phyloP scores from a whole-genome alignment of 108 stramenopile species.

The Discostella pseudostelligera region DNA sequence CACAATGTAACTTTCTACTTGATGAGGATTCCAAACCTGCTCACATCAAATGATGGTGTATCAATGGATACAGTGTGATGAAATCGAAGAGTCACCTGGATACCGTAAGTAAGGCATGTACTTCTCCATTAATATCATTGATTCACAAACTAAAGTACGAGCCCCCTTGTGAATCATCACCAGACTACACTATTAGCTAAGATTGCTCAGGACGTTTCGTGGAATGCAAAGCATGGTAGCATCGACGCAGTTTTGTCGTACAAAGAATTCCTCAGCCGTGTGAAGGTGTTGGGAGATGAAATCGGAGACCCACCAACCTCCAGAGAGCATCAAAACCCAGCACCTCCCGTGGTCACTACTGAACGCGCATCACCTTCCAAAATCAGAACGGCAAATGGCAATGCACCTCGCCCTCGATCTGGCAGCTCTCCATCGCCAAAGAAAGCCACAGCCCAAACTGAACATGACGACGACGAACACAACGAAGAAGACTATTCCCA shows the following conservation, averaged over 20 bases:
- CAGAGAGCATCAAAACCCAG: slow-evolving; percentile 42
- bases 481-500: slow-evolving; percentile 9
- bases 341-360: slow-evolving; percentile 37
- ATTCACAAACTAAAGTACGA: no score
- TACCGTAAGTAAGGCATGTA: no score
- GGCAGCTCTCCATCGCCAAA: not conserved
- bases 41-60: no score
- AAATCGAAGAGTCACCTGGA: slow-evolving; percentile 39
- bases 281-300: slow-evolving; percentile 35
- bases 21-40: not conserved
- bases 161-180: slow-evolving; percentile 24
- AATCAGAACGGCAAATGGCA: slow-evolving; percentile 4
- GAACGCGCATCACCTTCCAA: slow-evolving; percentile 9
- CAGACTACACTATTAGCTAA: slow-evolving; percentile 36
- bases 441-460: not conserved
- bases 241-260: slow-evolving; percentile 38
- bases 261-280: slow-evolving; percentile 34
- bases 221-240: slow-evolving; percentile 50
- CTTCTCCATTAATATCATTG: no score
- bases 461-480: slow-evolving; percentile 2
- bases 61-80: slow-evolving; percentile 35
- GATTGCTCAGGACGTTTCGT: slow-evolving; percentile 46
- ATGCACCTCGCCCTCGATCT: slow-evolving; percentile 11
- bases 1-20: not conserved
- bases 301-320: slow-evolving; percentile 47